Percentiles rank a stretch among this genome's conserved stretches.
Conservation (phyloP, 257 asterid species). For the Vinca minor region DNA sequence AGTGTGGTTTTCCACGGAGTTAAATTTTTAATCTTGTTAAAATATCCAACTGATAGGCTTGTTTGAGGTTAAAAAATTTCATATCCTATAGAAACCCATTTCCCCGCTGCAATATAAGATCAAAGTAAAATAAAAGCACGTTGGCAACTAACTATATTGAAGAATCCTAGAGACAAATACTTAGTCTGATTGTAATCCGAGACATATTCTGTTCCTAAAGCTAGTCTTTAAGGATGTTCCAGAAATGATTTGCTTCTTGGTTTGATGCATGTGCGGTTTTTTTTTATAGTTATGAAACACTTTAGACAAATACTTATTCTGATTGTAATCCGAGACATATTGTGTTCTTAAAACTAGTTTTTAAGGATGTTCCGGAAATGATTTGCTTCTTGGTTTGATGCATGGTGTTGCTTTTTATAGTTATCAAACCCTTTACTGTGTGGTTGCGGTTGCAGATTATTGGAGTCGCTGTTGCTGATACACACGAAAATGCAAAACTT, state of each 20-base stretch:
- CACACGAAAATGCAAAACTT: constrained; percentile 84
- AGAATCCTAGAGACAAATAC: neutral
- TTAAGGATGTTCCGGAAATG: neutral
- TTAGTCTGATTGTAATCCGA: neutral
- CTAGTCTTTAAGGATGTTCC: neutral
- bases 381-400: no score
- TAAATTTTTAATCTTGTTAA: neutral
- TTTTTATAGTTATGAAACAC: neutral
- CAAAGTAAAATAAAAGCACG: neutral
- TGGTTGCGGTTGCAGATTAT: constrained; percentile 47
- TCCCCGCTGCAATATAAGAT: neutral
- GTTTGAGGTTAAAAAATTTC: neutral
- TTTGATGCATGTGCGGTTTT: neutral
- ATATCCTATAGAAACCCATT: neutral
- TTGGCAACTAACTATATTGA: neutral
- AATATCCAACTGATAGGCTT: neutral
- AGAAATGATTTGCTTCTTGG: neutral
- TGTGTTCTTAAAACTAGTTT: neutral
- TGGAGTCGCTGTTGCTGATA: constrained; percentile 93
- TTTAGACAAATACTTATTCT: no score
- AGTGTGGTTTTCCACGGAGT: neutral
- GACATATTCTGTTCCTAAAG: neutral
- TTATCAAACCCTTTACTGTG: neutral
- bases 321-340: no score
- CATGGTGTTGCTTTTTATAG: neutral